Percentiles rank a stretch among this genome's conserved stretches.
Evolutionary conservation across 108 stramenopile species (phyloP).

Genomic region (Stephanodiscus triporus): DNA sequence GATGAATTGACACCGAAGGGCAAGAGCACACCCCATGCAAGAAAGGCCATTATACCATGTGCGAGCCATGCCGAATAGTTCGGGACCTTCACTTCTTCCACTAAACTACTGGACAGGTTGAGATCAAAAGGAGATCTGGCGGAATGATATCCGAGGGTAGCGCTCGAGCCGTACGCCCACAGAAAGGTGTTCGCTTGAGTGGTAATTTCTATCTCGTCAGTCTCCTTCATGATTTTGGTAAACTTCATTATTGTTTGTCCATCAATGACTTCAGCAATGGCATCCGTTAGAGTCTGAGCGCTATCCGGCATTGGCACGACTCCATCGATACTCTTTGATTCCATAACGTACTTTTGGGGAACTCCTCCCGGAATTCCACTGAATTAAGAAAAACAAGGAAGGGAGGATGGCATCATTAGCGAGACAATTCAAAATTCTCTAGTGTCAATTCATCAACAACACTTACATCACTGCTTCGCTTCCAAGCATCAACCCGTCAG

Average conservation of each 20-base stretch:
- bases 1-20: constrained; percentile 65
- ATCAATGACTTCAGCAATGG: constrained; percentile 46
- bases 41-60: constrained; percentile 63
- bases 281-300: constrained; percentile 67
- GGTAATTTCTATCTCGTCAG: constrained; percentile 55
- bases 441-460: background rate
- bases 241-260: constrained; percentile 61
- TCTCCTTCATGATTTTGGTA: constrained; percentile 69
- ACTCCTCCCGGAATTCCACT: constrained; percentile 33
- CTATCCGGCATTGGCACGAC: constrained; percentile 44
- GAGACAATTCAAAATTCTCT: background rate
- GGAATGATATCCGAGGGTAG: constrained; percentile 35
- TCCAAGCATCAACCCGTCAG: constrained; percentile 36
- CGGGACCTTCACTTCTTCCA: background rate
- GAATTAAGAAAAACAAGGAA: constrained; percentile 2
- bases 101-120: constrained; percentile 26
- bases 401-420: background rate
- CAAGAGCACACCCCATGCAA: constrained; percentile 68
- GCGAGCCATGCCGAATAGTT: constrained; percentile 55
- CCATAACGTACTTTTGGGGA: constrained; percentile 58
- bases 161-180: constrained; percentile 53
- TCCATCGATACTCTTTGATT: constrained; percentile 16
- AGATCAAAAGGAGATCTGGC: background rate
- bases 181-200: constrained; percentile 58
- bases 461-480: constrained; percentile 38